Base-by-base conservation (phyloP, 345 rosid species). In the Salix caprea region DNA sequence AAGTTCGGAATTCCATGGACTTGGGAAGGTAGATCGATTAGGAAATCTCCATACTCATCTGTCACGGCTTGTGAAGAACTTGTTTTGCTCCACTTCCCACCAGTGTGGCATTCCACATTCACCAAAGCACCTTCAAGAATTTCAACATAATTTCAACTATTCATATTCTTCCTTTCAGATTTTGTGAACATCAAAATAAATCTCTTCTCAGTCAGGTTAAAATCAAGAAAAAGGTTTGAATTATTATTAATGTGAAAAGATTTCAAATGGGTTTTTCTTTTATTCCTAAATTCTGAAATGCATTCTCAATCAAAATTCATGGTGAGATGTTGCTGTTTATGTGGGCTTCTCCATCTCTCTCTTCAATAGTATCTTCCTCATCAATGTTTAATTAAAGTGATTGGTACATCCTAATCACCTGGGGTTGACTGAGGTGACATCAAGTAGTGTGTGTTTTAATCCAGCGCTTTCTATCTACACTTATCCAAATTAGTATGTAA, bases 1-100 rank as follows among this genome's bases (percentile, higher is more conserved):
- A 89, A 67, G 71, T 81, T 48, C 32, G 85, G 81, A 26, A 80
- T 74, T 40, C 78, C 87, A 42, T 89, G 89, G 65, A 89, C 88
- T 46, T 85, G 79, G 12, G 90, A 89, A 54, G 91, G 91, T 74
- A 89, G 87, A 74, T 89, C 89, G 11, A 87, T 78, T 14, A 82
- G 70, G 70, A 87, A 89, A 50, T 89, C 89, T 74, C 91, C 91
- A 19, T 84, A 84, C 65, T 80, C 90, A 37, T 89, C 90, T 1
- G 90, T 85, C 9, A 28, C 30, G 15, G 70, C 81, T 61, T 54
- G 74, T 28, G 77, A 74, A 24, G 75, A 54, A n/a, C 62, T 69
- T 40, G 70, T 58, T 79, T 37, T 76, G 34, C 36, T 67, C 71
- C 70, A 66, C 12, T 69, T 69, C 70, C 62, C 26, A 23, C 75